A percentile compares a stretch with the other conserved stretches of the same genome.
Evolutionary conservation across 306 rosid species (phyloP).

Genomic region (Quercus suber): DNA sequence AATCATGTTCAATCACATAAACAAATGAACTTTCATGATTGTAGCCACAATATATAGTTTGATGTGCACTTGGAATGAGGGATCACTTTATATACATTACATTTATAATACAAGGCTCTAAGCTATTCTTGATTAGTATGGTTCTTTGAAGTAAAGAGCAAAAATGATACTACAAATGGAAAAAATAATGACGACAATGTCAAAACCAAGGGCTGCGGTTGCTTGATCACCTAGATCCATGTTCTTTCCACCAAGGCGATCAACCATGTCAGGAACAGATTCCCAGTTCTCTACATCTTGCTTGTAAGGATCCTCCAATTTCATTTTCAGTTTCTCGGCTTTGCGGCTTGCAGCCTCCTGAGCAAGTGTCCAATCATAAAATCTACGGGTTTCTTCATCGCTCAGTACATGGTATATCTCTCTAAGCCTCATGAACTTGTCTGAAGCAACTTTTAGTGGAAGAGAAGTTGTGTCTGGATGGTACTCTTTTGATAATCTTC

Average conservation of each 20-base stretch:
- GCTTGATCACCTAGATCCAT: slow-evolving; percentile 83
- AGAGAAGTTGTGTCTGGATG: slow-evolving; percentile 99
- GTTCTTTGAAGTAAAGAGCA: slow-evolving; percentile 61
- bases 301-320: slow-evolving; percentile 71
- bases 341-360: slow-evolving; percentile 84
- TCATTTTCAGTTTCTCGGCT: slow-evolving; percentile 64
- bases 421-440: slow-evolving; percentile 68
- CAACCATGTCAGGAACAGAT: slow-evolving; percentile 78
- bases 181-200: slow-evolving; percentile 59
- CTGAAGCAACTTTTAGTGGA: slow-evolving; percentile 77
- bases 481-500: slow-evolving; percentile 81
- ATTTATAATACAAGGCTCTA: too few species aligned
- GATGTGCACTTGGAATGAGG: too few species aligned
- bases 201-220: slow-evolving; percentile 67
- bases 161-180: slow-evolving; percentile 50
- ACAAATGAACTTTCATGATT: too few species aligned
- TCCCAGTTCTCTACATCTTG: slow-evolving; percentile 34
- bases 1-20: too few species aligned
- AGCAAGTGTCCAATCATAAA: slow-evolving; percentile 89
- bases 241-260: slow-evolving; percentile 73
- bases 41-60: too few species aligned
- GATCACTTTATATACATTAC: too few species aligned
- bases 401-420: slow-evolving; percentile 67
- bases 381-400: slow-evolving; percentile 60
- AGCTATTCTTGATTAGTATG: slow-evolving; percentile 30